These are phyloP conservation scores for Russula emetica DNA, from an alignment of 768 basidiomycete genomes.

Conservation along the genomic window DNA sequence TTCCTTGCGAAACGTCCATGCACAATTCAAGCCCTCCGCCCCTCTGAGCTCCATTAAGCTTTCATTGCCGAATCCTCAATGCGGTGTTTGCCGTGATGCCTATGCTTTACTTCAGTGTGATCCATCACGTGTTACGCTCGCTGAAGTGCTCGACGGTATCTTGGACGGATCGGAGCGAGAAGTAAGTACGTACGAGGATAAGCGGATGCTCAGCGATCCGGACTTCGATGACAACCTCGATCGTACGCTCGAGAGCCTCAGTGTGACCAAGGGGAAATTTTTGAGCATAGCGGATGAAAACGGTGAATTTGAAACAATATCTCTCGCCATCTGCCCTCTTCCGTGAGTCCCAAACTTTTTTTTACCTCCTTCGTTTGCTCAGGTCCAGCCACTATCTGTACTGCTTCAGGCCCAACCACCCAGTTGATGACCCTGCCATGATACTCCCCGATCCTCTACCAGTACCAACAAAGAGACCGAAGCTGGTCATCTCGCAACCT, in stretches of 20 bases:
- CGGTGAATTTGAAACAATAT: slow-evolving; percentile 64
- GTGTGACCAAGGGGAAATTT: slow-evolving; percentile 79
- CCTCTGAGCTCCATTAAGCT: slow-evolving; percentile 70
- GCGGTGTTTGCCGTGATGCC: slow-evolving; percentile 83
- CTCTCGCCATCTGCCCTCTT: slow-evolving; percentile 60
- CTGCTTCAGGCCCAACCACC: slow-evolving; percentile 51
- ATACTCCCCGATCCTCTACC: slow-evolving; percentile 67
- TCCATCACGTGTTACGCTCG: slow-evolving; percentile 59
- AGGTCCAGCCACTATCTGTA: background rate
- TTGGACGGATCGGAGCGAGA: slow-evolving; percentile 50
- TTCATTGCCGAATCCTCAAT: slow-evolving; percentile 66
- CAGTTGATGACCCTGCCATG: slow-evolving; percentile 47
- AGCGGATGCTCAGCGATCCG: slow-evolving; percentile 82
- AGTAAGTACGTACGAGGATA: slow-evolving; percentile 79
- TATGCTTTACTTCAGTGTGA: slow-evolving; percentile 77
- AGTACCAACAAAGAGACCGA: slow-evolving; percentile 44
- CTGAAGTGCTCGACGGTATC: slow-evolving; percentile 66
- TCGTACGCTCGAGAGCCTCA: slow-evolving; percentile 76
- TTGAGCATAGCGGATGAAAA: slow-evolving; percentile 88
- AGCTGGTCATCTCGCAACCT: slow-evolving; percentile 34
- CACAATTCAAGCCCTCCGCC: slow-evolving; percentile 71
- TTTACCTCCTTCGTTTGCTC: background rate
- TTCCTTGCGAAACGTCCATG: slow-evolving; percentile 67
- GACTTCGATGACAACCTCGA: slow-evolving; percentile 90
- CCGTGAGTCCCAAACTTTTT: slow-evolving; percentile 51